Base-by-base conservation (phyloP, 2,329 filamentous ascomycete species). In the Fusarium longipes region DNA sequence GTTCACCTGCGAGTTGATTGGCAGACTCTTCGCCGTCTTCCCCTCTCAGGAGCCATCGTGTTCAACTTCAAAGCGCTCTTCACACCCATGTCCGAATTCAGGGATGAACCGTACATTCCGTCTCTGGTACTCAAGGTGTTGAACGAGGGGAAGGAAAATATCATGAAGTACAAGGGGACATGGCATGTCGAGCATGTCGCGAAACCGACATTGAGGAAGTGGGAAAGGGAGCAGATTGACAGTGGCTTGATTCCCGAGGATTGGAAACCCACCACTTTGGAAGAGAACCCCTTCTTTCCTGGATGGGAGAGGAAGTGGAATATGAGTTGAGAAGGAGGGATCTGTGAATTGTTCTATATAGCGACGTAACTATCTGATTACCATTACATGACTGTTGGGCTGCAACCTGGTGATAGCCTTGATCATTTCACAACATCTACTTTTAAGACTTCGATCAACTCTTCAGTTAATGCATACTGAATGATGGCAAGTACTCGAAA, bases 61-160 rank as follows among this genome's bases (percentile, higher is more conserved):
- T 97, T 97, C 81, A 96, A 96, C 77, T 97, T 95, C 85, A 96
- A 95, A 74, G 92, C 91, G 0, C 77, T 96, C 0, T 96, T 96
- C 77, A 96, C 92, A 0, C 91, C 91, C 0, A 76, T 97, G 0
- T 75, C 83, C 1, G 87, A 91, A 65, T 88, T 96, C 57, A 81
- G 86, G 4, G 83, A 91, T 57, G 93, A 97, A 76, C 86, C 91
- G 0, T 91, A 88, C 44, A 80, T 97, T 0, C 93, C 93, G 0
- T 86, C 85, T 0, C 75, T 96, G 7, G 52, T 93, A 3, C 77
- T 88, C 3, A 91, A 90, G 77, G 80, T 96, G 1, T 71, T 95
- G n/a, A 85, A 82, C 5, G 72, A 74, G 17, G 75, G 74, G 0
- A 93, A 93, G 77, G 84, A 83, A 74, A 87, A 78, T 36, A 72